Evolutionary conservation across 2,329 filamentous ascomycete species (phyloP).

Genomic region (Penicillium sp.): DNA sequence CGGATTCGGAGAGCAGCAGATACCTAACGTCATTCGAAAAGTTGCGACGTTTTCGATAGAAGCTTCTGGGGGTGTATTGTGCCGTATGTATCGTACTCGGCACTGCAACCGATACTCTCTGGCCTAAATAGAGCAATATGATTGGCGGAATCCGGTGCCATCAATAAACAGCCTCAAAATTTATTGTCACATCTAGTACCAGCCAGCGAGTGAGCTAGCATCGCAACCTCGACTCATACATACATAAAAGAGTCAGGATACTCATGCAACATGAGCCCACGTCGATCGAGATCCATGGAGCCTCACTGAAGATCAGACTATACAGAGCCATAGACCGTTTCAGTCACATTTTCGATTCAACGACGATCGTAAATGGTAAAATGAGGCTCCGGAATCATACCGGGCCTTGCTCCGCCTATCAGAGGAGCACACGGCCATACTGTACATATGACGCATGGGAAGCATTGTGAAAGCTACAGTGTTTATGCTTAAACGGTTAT

Average conservation of each 20-base stretch:
- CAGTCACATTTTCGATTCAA: neutral
- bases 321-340: neutral
- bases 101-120: constrained; percentile 2
- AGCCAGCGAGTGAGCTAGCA: neutral
- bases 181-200: constrained; percentile 9
- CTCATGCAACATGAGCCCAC: neutral
- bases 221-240: too few species aligned
- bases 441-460: constrained; percentile 7
- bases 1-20: too few species aligned
- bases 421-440: constrained; percentile 9
- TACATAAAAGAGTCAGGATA: too few species aligned
- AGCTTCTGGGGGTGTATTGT: neutral
- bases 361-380: too few species aligned
- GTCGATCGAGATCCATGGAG: neutral
- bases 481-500: neutral
- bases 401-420: constrained; percentile 5
- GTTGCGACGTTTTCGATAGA: neutral
- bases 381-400: too few species aligned
- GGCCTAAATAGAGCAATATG: neutral
- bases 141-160: constrained; percentile 20
- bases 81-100: constrained; percentile 7
- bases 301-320: neutral
- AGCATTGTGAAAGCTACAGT: neutral
- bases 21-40: neutral
- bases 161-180: constrained; percentile 11